phyloP scores from a whole-genome alignment of 345 rosid species.

The Eucalyptus lansdowneana region DNA sequence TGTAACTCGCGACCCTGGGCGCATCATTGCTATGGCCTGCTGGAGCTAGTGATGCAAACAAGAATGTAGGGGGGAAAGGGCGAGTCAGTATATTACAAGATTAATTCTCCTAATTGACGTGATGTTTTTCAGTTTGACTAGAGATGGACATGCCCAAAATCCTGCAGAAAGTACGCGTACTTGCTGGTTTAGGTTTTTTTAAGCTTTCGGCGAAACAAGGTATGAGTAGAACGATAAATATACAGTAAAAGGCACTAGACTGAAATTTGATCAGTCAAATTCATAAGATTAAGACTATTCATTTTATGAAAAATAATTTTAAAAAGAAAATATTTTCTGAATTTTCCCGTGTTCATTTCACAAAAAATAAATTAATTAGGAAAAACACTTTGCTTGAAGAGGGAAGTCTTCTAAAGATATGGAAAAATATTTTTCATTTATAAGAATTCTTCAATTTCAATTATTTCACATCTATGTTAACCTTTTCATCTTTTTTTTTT shows the following conservation, averaged over 20 bases:
- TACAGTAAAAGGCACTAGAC: neutral
- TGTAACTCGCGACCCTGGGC: neutral
- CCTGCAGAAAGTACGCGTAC: neutral
- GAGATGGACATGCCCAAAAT: neutral
- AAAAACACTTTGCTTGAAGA: too few relatives aligned
- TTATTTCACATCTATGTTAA: too few relatives aligned
- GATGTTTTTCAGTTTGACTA: neutral
- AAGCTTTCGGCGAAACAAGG: neutral
- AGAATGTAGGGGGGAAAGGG: neutral
- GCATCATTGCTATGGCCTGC: neutral
- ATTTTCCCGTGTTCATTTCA: rapidly evolving
- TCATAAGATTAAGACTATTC: neutral
- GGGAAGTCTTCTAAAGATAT: too few relatives aligned
- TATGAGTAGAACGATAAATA: neutral
- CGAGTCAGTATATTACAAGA: neutral
- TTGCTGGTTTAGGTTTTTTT: neutral
- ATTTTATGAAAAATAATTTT: too few relatives aligned
- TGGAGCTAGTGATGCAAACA: neutral
- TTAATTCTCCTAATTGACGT: neutral
- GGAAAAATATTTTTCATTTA: too few relatives aligned
- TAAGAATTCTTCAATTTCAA: too few relatives aligned
- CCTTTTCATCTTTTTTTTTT: too few relatives aligned
- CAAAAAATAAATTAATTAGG: rapidly evolving
- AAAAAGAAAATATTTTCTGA: too few relatives aligned
- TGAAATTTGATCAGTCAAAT: neutral